phyloP scores from a whole-genome alignment of 495 filamentous ascomycete species.

The Penicillium arizonense region DNA sequence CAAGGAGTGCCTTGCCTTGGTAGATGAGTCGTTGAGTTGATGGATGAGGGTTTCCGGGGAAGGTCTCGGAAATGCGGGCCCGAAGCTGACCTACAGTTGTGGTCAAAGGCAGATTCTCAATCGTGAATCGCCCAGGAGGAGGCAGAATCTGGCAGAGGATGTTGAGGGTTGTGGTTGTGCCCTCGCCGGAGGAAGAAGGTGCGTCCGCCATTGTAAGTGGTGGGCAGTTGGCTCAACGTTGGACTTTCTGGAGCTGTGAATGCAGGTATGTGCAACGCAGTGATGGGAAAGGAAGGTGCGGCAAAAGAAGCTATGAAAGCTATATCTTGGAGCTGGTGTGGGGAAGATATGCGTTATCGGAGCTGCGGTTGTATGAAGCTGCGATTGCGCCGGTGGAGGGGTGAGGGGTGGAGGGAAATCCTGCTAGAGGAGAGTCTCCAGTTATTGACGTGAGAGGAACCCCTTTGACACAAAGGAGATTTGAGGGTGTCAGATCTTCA shows the following conservation, averaged over 20 bases:
- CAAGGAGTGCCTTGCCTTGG: conserved; percentile 56
- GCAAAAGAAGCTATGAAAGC: no score
- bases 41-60: conserved; percentile 53
- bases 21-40: conserved; percentile 64
- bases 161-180: conserved; percentile 44
- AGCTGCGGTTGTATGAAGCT: no score
- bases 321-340: no score
- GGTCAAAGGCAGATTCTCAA: conserved; percentile 50
- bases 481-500: background rate
- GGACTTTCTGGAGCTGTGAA: background rate
- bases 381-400: no score
- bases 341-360: no score
- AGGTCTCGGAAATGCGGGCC: conserved; percentile 51
- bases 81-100: conserved; percentile 62
- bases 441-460: no score
- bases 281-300: no score
- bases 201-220: background rate
- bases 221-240: background rate
- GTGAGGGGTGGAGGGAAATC: no score
- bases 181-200: conserved; percentile 1
- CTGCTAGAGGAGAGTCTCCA: no score
- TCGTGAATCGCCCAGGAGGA: conserved; percentile 51
- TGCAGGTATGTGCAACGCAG: no score
- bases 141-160: conserved; percentile 63
- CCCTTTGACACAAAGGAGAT: background rate